Evolutionary conservation across 148 eudicot species (phyloP).

Genomic region (Dianthus caryophyllus): DNA sequence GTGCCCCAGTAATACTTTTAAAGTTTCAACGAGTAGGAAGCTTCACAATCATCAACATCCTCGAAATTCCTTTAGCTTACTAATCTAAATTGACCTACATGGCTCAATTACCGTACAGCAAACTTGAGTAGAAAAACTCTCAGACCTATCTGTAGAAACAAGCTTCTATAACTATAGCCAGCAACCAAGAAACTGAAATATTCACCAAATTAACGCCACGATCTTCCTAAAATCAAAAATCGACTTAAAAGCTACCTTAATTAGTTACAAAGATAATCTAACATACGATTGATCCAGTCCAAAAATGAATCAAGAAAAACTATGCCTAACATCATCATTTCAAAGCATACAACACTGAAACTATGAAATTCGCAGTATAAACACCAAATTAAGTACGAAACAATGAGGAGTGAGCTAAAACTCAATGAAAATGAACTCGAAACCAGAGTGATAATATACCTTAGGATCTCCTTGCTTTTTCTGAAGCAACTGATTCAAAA

Average conservation of each 20-base stretch:
- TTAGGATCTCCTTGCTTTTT: slow-evolving; percentile 61
- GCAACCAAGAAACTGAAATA: not conserved
- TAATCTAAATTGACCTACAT: not conserved
- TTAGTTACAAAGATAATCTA: not conserved
- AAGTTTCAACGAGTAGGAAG: not conserved
- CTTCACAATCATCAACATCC: not conserved
- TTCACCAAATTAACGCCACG: not conserved
- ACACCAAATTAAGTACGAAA: not conserved
- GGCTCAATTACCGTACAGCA: not conserved
- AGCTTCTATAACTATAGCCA: not conserved
- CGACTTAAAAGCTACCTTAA: too few relatives aligned
- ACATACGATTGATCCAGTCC: not conserved
- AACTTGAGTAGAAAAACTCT: not conserved
- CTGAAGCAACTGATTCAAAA: slow-evolving; percentile 57
- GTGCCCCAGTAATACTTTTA: not conserved
- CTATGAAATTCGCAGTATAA: not conserved
- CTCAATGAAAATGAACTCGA: too few relatives aligned
- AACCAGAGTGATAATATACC: slow-evolving; percentile 31
- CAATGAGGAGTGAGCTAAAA: too few relatives aligned
- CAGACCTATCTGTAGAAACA: not conserved
- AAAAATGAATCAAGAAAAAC: not conserved
- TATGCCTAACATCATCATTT: not conserved
- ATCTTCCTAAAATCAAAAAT: not conserved
- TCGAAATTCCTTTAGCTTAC: not conserved
- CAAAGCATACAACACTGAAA: not conserved